Base-by-base conservation (phyloP, 441 rosid genomes). In the Erodium moschatum region DNA sequence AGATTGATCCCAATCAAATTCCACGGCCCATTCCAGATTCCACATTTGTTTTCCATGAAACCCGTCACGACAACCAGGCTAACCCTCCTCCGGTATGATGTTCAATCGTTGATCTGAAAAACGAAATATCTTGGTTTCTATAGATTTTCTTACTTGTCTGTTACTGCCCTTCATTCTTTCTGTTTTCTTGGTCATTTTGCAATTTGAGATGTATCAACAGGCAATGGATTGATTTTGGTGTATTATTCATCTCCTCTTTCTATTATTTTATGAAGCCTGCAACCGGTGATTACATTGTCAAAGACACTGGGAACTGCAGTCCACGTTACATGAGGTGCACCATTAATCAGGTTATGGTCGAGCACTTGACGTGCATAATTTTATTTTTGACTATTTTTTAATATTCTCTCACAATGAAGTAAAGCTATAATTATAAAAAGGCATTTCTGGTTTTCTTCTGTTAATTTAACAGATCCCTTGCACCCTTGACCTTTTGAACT, bases 251-350 rank as follows among this genome's bases (percentile, higher is more conserved):
- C 38, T 33, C 38, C 4, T 1, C 4, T 44, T 46, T 50, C 29
- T 13, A n/a, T 74, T 65, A 46, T 18, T 64, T 63, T 64, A 71
- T 64, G 24, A 3, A 40, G 61, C 87, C 87, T 67, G 86, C 86
- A 15, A 81, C 86, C 27, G 83, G 84, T 78, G 92, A 89, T 68
- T 89, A 81, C 78, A 89, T 87, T 54, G 85, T 76, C 66, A 82
- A 80, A 74, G 90, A 86, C 78, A 80, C 82, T 20, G 87, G 87
- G 61, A 86, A 84, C 78, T 86, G 90, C 69, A 86, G 90, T 80
- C 90, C 90, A 64, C 96, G 92, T 73, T 80, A 79, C 82, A 89
- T 89, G 90, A 79, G 96, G 75, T 85, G 92, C 76, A 87, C 96
- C 72, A 84, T 87, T 73, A 85, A 81, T 83, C 92, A 89, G 90